Base-by-base conservation (phyloP, 805 yeast genomes). In the Helenozyma baotianmanensis region DNA sequence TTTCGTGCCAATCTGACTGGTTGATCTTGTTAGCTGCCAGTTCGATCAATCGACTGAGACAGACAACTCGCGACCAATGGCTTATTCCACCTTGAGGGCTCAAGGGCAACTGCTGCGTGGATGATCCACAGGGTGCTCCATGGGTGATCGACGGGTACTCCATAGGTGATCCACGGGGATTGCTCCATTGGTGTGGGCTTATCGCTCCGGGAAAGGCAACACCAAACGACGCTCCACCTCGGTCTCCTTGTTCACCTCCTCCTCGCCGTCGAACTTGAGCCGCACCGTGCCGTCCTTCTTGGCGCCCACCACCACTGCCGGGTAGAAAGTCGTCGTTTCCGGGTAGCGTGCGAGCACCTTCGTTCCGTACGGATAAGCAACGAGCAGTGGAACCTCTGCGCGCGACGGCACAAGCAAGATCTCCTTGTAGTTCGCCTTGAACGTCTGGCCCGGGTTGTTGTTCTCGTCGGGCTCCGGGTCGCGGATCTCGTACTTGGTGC, bases 401-500 rank as follows among this genome's bases (percentile, higher is more conserved):
- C 53, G 48, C 2, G 80, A 72, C 0, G 94, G 86, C 26, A 92
- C 82, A 23, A 83, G 62, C 14, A 86, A 70, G 3, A 86, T 60
- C 44, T 92, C 97, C 50, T 81, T 82, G 71, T 84, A 78, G 14
- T 74, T 80, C 8, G 96, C 88, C 48, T 80, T 82, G 61, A 81
- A 92, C 1, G 83, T 68, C 48, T 82, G 90, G 2, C 96, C 96
- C 4, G 89, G 83, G 36, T 89, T 86, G 42, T 83, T 85, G 46
- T 79, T 74, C 50, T 90, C 97, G 51, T 92, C 98, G 0, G 98
- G 97, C 51, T 92, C 98, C 0, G 97, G 96, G 56, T 92, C 98
- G 47, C 86, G 77, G n/a, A 92, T 89, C 58, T 92, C 97, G 54
- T 81, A 88, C 46, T 50, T 43, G 32, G 50, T 63, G 1, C 92